Conservation (phyloP, 2,329 filamentous ascomycete species). For the Grosmannia clavigera region DNA sequence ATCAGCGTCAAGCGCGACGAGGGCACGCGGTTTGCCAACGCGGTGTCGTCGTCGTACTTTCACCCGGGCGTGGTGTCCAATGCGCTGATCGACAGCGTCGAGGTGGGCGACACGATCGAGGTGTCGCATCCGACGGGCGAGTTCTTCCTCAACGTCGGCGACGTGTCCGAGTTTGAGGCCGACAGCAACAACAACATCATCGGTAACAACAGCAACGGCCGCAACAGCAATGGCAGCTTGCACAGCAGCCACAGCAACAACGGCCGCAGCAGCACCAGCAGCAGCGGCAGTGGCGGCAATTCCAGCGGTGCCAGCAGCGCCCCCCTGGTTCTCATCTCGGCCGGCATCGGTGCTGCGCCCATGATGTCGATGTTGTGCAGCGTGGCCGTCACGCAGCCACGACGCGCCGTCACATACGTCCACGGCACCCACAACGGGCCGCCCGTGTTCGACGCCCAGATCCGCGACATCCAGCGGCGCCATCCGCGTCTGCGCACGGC, state of each 20-base stretch:
- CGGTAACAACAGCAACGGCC: slow-evolving; percentile 9
- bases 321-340: slow-evolving; percentile 49
- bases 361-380: slow-evolving; percentile 49
- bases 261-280: slow-evolving; percentile 15
- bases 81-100: slow-evolving; percentile 49
- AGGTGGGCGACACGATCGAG: slow-evolving; percentile 48
- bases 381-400: slow-evolving; percentile 29
- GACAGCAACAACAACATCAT: slow-evolving; percentile 19
- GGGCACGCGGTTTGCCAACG: slow-evolving; percentile 31
- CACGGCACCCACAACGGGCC: slow-evolving; percentile 40
- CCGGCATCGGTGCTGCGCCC: slow-evolving; percentile 45
- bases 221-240: slow-evolving; percentile 19
- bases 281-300: neutral
- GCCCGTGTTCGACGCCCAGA: slow-evolving; percentile 40
- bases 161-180: slow-evolving; percentile 25
- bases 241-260: slow-evolving; percentile 1
- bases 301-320: slow-evolving; percentile 19
- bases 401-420: slow-evolving; percentile 43
- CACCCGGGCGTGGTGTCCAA: slow-evolving; percentile 58
- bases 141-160: slow-evolving; percentile 39
- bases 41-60: slow-evolving; percentile 30
- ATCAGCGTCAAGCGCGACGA: slow-evolving; percentile 59
- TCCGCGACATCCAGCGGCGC: slow-evolving; percentile 28
- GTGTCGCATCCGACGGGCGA: slow-evolving; percentile 56
- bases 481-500: slow-evolving; percentile 26